phyloP scores from a whole-genome alignment of 768 basidiomycete genomes.

The Pholiota molesta region DNA sequence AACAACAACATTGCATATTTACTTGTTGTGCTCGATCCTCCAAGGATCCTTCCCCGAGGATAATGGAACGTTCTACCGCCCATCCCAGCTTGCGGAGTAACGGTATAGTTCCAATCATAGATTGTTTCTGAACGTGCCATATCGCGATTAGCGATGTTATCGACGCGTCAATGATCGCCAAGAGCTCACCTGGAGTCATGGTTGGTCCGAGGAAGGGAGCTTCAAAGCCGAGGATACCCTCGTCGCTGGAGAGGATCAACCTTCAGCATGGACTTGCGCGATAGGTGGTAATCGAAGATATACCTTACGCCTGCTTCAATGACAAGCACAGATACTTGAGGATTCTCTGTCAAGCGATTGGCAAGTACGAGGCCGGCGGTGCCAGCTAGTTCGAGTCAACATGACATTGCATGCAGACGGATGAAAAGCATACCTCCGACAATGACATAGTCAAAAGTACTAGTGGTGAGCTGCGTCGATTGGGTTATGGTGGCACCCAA shows the following conservation, averaged over 20 bases:
- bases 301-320: conserved; percentile 18
- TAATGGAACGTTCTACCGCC: neutral
- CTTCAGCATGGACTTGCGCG: neutral
- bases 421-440: conserved; percentile 8
- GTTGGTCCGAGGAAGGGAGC: conserved; percentile 23
- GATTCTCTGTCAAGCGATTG: conserved; percentile 14
- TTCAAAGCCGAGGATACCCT: conserved; percentile 17
- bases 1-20: neutral
- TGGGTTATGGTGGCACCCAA: neutral
- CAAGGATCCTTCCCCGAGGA: conserved; percentile 6
- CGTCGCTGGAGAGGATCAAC: conserved; percentile 11
- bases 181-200: conserved; percentile 16
- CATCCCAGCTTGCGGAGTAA: conserved; percentile 1
- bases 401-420: neutral
- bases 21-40: conserved; percentile 6
- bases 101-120: conserved; percentile 11
- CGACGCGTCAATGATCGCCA: neutral
- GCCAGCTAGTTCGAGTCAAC: conserved; percentile 7
- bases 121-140: neutral
- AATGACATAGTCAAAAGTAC: conserved; percentile 14
- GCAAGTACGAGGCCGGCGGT: conserved; percentile 14
- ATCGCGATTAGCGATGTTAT: neutral
- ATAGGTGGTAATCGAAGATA: neutral
- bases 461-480: conserved; percentile 4
- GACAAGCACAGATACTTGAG: conserved; percentile 13